A percentile compares a stretch with the other conserved stretches of the same genome.
phyloP scores from a whole-genome alignment of 1,284 basidiomycete genomes.

The Laetiporus sulphureus region DNA sequence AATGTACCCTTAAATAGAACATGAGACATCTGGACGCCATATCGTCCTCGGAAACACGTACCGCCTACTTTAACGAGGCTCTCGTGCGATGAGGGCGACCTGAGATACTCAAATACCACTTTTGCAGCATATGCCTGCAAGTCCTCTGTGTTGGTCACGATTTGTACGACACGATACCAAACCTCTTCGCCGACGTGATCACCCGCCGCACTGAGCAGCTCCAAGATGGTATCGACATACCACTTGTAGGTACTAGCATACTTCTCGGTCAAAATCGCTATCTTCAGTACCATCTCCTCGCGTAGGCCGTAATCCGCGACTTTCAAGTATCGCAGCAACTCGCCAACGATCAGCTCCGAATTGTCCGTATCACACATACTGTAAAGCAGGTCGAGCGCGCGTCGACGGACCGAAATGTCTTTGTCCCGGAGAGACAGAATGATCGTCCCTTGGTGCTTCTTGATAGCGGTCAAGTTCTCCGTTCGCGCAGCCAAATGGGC shows the following conservation, averaged over 20 bases:
- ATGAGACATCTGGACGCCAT: conserved; percentile 8
- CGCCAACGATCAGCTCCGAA: conserved; percentile 91
- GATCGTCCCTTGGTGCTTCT: conserved; percentile 94
- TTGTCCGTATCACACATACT: conserved; percentile 99
- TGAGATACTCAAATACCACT: conserved; percentile 90
- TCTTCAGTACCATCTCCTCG: conserved; percentile 98
- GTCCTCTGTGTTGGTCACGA: conserved; percentile 98
- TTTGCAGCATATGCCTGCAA: conserved; percentile 92
- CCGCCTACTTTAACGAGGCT: conserved; percentile 96
- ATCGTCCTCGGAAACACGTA: conserved; percentile 27
- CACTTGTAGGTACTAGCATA: conserved; percentile 93
- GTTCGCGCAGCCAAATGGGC: conserved; percentile 94
- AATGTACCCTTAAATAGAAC: conserved; percentile 67
- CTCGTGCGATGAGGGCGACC: conserved; percentile 88
- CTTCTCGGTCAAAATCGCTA: conserved; percentile 96
- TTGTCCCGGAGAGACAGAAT: conserved; percentile 92
- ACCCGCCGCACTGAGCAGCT: conserved; percentile 93
- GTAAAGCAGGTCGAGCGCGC: conserved; percentile 93
- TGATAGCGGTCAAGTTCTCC: conserved; percentile 87
- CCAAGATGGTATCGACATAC: conserved; percentile 95
- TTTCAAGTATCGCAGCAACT: conserved; percentile 87
- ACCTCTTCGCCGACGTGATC: conserved; percentile 99
- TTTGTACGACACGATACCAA: conserved; percentile 98
- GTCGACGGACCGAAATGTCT: conserved; percentile 92
- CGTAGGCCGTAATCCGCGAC: conserved; percentile 94